Conservation (phyloP, 768 basidiomycete species). For the Serendipita sp. region DNA sequence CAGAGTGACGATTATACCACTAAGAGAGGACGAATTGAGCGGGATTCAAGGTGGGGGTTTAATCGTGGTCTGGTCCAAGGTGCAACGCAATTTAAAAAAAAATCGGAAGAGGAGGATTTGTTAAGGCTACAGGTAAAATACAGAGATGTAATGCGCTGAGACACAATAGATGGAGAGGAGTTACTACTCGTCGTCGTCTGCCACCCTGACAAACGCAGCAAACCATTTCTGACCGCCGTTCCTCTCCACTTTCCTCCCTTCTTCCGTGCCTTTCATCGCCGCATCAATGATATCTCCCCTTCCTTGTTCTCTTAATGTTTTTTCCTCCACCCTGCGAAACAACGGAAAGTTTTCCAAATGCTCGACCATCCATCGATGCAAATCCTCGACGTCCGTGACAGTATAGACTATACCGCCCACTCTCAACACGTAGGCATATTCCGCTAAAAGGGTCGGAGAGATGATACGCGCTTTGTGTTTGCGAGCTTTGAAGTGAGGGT, state of each 20-base stretch:
- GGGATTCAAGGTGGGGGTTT: no score
- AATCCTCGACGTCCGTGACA: conserved; percentile 89
- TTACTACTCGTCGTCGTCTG: conserved; percentile 13
- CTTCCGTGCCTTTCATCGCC: conserved; percentile 77
- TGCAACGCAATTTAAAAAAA: no score
- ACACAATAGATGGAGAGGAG: background rate
- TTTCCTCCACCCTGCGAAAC: conserved; percentile 66
- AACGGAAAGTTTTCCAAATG: conserved; percentile 81
- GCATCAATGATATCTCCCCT: conserved; percentile 68
- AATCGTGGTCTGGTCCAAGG: no score
- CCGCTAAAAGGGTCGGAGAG: conserved; percentile 90
- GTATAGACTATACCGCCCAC: conserved; percentile 96
- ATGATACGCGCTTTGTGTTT: conserved; percentile 99
- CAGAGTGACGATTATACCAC: no score
- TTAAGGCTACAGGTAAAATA: no score
- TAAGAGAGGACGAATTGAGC: no score
- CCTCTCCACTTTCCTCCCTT: conserved; percentile 91
- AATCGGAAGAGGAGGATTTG: background rate
- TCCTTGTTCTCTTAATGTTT: conserved; percentile 57
- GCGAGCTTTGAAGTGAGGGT: conserved; percentile 94
- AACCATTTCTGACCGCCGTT: conserved; percentile 86
- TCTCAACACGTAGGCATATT: conserved; percentile 86
- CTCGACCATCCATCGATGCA: conserved; percentile 88
- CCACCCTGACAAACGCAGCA: conserved; percentile 68
- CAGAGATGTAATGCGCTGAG: background rate